Evolutionary conservation across 352 stramenopile species (phyloP).

Genomic region (Pythium aristosporum): DNA sequence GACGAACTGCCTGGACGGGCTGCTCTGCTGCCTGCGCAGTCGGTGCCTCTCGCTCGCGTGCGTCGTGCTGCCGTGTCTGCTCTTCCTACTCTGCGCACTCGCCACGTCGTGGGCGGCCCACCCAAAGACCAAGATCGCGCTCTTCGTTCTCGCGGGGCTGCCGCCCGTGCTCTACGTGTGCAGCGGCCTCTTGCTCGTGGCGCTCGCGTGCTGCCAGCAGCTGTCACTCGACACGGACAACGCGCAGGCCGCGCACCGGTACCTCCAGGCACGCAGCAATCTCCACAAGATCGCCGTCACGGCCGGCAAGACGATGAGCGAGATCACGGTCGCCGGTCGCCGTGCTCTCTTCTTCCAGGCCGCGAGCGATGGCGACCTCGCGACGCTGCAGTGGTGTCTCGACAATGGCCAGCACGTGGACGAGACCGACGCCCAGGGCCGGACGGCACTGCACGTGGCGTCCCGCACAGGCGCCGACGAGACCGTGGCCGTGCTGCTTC

Average conservation of each 20-base stretch:
- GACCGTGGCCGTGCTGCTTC: slow-evolving; percentile 56
- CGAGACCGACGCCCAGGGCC: slow-evolving; percentile 61
- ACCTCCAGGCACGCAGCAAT: slow-evolving; percentile 37
- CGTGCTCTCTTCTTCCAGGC: slow-evolving; percentile 68
- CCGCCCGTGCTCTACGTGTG: slow-evolving; percentile 42
- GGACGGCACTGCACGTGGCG: slow-evolving; percentile 68
- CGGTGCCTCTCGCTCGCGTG: slow-evolving; percentile 55
- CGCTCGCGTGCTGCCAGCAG: slow-evolving; percentile 55
- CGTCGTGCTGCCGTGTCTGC: slow-evolving; percentile 46
- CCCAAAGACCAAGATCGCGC: slow-evolving; percentile 26
- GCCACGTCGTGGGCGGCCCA: slow-evolving; percentile 31
- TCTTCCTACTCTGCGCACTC: slow-evolving; percentile 58
- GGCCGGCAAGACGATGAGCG: slow-evolving; percentile 25
- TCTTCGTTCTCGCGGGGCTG: slow-evolving; percentile 49
- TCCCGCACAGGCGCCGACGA: slow-evolving; percentile 56
- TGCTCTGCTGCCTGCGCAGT: slow-evolving; percentile 69
- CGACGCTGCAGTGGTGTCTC: slow-evolving; percentile 58
- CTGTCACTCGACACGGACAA: slow-evolving; percentile 52
- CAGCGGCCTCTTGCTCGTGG: slow-evolving; percentile 33
- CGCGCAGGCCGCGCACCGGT: slow-evolving; percentile 56
- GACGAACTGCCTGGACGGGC: slow-evolving; percentile 37
- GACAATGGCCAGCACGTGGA: slow-evolving; percentile 58
- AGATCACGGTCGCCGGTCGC: slow-evolving; percentile 40
- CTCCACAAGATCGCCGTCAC: slow-evolving; percentile 61
- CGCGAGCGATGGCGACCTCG: slow-evolving; percentile 40